Percentiles rank a stretch among this genome's conserved stretches.
These are phyloP conservation scores for Arthroderma sp. DNA, from an alignment of 2,329 filamentous ascomycete species.

Conservation along the genomic window DNA sequence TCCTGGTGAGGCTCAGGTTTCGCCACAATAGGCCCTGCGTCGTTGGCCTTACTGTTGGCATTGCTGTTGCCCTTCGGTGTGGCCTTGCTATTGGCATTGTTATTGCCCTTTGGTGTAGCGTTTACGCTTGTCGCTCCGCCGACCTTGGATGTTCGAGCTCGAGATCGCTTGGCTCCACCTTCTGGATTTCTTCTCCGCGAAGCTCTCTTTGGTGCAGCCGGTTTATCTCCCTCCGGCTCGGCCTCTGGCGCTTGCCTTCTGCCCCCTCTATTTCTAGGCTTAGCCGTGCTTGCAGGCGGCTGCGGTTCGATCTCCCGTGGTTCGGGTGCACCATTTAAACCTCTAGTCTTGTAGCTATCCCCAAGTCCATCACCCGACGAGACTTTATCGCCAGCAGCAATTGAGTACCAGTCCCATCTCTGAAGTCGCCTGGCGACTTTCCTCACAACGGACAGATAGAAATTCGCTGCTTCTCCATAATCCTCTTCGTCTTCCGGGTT, in stretches of 20 bases:
- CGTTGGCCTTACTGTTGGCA: no score
- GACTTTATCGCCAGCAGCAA: constrained; percentile 6
- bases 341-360: no score
- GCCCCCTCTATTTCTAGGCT: constrained; percentile 1
- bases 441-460: constrained; percentile 30
- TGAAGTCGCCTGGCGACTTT: constrained; percentile 32
- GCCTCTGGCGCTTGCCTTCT: constrained; percentile 4
- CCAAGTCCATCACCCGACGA: no score
- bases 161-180: background rate
- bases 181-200: background rate
- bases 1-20: background rate
- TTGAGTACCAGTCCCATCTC: constrained; percentile 31
- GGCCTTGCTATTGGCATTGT: no score
- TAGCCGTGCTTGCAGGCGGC: background rate
- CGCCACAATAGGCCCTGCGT: no score
- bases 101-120: no score
- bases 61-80: no score
- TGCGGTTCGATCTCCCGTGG: background rate
- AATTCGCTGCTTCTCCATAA: constrained; percentile 35
- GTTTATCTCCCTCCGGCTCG: background rate
- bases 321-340: no score
- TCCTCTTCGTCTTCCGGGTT: constrained; percentile 33
- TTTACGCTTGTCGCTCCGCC: background rate
- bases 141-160: constrained; percentile 2
- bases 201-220: background rate